These are phyloP conservation scores for Tricholoma matsutake DNA, from an alignment of 768 basidiomycete species.

Conservation along the genomic window DNA sequence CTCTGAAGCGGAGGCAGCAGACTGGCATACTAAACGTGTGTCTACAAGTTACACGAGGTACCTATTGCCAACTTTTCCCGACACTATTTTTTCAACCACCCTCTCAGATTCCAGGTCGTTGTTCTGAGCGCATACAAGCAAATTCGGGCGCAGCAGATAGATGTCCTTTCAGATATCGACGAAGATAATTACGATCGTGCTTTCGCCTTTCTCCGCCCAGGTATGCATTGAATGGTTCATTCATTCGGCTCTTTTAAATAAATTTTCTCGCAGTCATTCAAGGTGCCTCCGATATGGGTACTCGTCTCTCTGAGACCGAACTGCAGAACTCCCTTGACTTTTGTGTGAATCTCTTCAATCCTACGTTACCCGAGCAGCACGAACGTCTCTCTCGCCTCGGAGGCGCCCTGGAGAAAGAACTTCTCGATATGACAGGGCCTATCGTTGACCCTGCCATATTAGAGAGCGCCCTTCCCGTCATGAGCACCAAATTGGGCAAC, in stretches of 20 bases:
- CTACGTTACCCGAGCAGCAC: constrained; percentile 62
- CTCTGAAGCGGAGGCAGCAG: constrained; percentile 42
- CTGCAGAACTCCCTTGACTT: constrained; percentile 76
- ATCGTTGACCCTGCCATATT: constrained; percentile 43
- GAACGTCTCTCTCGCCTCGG: constrained; percentile 32
- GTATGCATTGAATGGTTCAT: constrained; percentile 29
- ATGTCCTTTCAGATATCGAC: constrained; percentile 59
- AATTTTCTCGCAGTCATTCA: constrained; percentile 61
- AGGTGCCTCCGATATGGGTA: constrained; percentile 75
- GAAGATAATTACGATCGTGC: constrained; percentile 72
- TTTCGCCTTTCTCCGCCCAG: constrained; percentile 59
- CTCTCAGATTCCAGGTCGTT: constrained; percentile 58
- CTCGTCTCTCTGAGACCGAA: constrained; percentile 66
- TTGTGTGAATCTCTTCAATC: constrained; percentile 69
- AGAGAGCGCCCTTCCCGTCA: constrained; percentile 31
- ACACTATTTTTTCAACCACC: not conserved
- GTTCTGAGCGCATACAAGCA: constrained; percentile 75
- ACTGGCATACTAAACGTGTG: constrained; percentile 56
- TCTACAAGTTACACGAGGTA: constrained; percentile 59
- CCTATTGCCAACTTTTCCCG: not conserved
- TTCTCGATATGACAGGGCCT: constrained; percentile 54
- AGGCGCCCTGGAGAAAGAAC: constrained; percentile 30
- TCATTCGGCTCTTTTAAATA: not conserved
- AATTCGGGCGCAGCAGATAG: constrained; percentile 54
- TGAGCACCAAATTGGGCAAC: not conserved